Evolutionary conservation across 192 early-diverging fungal genomes (phyloP).

Genomic region (Diversispora eburnea): DNA sequence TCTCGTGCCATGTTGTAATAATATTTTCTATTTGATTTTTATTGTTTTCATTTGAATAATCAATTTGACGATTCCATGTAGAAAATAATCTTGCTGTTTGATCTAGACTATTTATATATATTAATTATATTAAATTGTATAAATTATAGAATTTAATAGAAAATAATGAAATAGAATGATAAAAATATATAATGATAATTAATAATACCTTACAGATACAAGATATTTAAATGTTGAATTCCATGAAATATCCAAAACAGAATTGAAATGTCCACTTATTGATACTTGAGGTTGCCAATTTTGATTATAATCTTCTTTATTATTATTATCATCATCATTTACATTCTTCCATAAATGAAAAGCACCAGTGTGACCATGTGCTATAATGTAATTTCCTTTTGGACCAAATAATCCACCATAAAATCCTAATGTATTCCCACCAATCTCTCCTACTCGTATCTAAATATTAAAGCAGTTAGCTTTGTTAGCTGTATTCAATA

Average conservation of each 20-base stretch:
- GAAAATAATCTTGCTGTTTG: slow-evolving; percentile 86
- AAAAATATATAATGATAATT: slow-evolving; percentile 1
- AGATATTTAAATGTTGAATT: slow-evolving; percentile 70
- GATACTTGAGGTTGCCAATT: slow-evolving; percentile 70
- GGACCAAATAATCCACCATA: slow-evolving; percentile 71
- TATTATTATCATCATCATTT: slow-evolving; percentile 18
- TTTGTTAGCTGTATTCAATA: no score
- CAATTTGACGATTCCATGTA: slow-evolving; percentile 48
- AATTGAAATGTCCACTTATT: slow-evolving; percentile 76
- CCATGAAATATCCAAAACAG: slow-evolving; percentile 83
- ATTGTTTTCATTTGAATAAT: slow-evolving; percentile 28
- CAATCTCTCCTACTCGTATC: slow-evolving; percentile 86
- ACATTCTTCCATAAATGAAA: slow-evolving; percentile 78
- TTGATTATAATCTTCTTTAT: slow-evolving; percentile 28
- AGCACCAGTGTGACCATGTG: slow-evolving; percentile 78
- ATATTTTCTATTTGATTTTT: slow-evolving; percentile 16
- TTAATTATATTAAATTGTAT: background rate
- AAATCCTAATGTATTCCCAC: slow-evolving; percentile 77
- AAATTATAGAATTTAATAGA: background rate
- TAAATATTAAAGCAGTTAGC: background rate
- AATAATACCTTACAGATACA: slow-evolving; percentile 60
- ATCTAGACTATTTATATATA: slow-evolving; percentile 56
- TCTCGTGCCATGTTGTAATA: slow-evolving; percentile 77
- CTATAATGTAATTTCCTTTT: slow-evolving; percentile 61
- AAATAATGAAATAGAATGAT: background rate